Percentiles rank a stretch among this genome's conserved stretches.
Conservation (phyloP, 2,329 filamentous ascomycete species). For the Aspergillus hiratsukae region DNA sequence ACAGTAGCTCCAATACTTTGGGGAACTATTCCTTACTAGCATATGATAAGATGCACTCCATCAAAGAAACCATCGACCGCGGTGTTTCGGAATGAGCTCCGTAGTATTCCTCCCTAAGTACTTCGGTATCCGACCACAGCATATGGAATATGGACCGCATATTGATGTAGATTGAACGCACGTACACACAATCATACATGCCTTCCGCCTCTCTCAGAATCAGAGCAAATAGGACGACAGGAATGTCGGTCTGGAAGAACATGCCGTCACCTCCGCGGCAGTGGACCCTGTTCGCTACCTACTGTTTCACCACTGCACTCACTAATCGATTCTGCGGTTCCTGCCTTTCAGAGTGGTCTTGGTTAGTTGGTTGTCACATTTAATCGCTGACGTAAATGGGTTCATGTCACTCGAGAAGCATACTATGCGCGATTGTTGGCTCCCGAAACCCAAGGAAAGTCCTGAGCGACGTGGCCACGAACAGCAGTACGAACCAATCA, state of each 20-base stretch:
- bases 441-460: neutral
- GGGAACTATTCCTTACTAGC: neutral
- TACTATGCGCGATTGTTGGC: neutral
- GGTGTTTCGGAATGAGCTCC: neutral
- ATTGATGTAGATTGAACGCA: neutral
- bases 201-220: neutral
- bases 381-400: neutral
- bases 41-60: neutral
- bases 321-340: conserved; percentile 5
- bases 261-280: conserved; percentile 8
- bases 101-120: neutral
- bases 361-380: neutral
- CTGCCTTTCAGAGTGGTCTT: conserved; percentile 5
- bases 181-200: neutral
- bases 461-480: conserved; percentile 5
- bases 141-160: neutral
- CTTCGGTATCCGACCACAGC: neutral
- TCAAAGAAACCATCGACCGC: neutral
- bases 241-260: conserved; percentile 7
- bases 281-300: conserved; percentile 11
- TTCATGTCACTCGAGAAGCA: neutral
- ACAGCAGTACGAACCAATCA: conserved; percentile 5
- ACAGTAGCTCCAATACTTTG: neutral
- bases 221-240: neutral
- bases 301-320: conserved; percentile 14